Evolutionary conservation across 1,284 basidiomycete genomes (phyloP), one percentile per base, ranked within the genome.

Genomic region (Cutaneotrichosporon sp.): DNA sequence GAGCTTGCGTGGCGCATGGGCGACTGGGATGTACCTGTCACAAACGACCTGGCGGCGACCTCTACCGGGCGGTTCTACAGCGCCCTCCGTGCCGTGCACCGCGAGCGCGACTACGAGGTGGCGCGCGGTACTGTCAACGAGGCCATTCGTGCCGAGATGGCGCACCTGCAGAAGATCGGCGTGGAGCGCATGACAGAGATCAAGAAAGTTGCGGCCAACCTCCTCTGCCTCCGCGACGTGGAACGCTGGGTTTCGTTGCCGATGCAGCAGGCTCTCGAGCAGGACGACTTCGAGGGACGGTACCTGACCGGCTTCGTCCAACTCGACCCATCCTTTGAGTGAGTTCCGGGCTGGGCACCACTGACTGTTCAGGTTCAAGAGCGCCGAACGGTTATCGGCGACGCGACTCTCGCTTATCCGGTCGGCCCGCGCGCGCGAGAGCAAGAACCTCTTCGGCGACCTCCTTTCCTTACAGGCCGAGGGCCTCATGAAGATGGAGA

Each of bases 1-100:
- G 86, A 88, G 51, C 82, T 95, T 0, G 93, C 90, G 7, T 97
- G 94, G 94, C 85, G 92, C 46, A 92, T 92, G 1, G 89, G 90
- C 62, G 88, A 88, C 1, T 98, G 96, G 95, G 93, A 98, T 76
- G 82, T 97, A 13, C 92, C 95, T 0, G 85, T 91, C 58, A 63
- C 67, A 0, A 52, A 50, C 7, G 66, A 65, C 42, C 60, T 60
- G 22, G 56, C 60, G 31, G 56, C 62, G 4, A 67, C 82, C 14
- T 82, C 83, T 30, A 77, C 86, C 7, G 86, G 85, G n/a, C 82
- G 85, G 16, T 81, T 88, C 1, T 97, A 95, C 78, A 82, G 85
- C 30, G 88, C 91, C 13, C 83, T 99, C 30, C 86, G 89, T 34
- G 87, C 90, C 0, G 82, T 92, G 13, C 86, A 93, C 70, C 85